Conservation (phyloP, 2,329 filamentous ascomycete species). For the Fusarium decemcellulare region DNA sequence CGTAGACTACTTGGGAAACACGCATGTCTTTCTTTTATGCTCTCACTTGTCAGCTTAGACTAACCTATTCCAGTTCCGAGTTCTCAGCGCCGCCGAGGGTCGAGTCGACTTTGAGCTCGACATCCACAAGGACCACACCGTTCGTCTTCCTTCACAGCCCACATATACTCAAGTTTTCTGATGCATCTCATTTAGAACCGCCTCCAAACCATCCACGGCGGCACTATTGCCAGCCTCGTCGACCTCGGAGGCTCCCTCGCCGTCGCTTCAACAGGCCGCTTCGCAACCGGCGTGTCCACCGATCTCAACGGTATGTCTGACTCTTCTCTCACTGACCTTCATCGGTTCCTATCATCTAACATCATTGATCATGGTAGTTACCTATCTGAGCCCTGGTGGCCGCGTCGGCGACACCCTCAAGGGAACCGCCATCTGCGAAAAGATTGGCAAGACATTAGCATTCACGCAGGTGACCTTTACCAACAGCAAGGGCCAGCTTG, state of each 20-base stretch:
- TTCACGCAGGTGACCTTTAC: conserved; percentile 73
- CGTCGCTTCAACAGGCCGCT: conserved; percentile 74
- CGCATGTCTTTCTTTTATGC: conserved; percentile 15
- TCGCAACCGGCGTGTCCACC: conserved; percentile 75
- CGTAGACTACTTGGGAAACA: conserved; percentile 49
- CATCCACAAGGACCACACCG: conserved; percentile 82
- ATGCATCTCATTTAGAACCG: conserved; percentile 70
- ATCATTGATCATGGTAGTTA: conserved; percentile 60
- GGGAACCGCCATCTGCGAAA: conserved; percentile 72
- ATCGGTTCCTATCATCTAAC: too few species aligned
- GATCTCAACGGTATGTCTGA: conserved; percentile 69
- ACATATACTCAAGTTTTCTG: rapidly evolving
- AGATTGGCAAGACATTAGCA: conserved; percentile 76
- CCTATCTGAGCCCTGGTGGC: conserved; percentile 72
- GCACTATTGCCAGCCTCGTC: conserved; percentile 83
- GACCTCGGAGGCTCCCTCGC: conserved; percentile 76
- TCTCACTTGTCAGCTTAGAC: rapidly evolving
- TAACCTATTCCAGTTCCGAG: conserved; percentile 68
- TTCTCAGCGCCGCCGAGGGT: conserved; percentile 75
- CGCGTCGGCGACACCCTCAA: conserved; percentile 69
- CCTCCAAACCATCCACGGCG: conserved; percentile 82
- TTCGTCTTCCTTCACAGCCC: conserved; percentile 53
- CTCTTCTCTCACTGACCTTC: rapidly evolving
- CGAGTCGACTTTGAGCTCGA: conserved; percentile 83
- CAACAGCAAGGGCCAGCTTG: conserved; percentile 71